Conservation (phyloP, 2,329 filamentous ascomycete genomes). For the Trichoderma cornu-damae region DNA sequence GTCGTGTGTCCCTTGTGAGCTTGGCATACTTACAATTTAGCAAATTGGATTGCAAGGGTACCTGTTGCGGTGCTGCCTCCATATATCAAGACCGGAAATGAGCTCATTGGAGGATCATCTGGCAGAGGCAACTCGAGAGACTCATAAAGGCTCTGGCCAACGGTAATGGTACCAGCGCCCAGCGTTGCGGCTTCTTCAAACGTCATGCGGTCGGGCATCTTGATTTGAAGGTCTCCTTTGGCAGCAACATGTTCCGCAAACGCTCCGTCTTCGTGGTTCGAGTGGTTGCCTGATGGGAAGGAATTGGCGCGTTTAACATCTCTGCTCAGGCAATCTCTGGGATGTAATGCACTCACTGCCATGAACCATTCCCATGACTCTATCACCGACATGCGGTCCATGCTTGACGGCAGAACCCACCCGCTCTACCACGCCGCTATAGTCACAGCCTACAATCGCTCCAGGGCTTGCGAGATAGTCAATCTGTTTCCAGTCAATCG, state of each 20-base stretch:
- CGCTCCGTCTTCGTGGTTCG: slow-evolving; percentile 39
- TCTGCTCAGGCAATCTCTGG: neutral
- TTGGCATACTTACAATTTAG: slow-evolving; percentile 27
- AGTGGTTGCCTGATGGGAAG: slow-evolving; percentile 6
- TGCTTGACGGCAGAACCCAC: slow-evolving; percentile 39
- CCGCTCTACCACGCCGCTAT: slow-evolving; percentile 43
- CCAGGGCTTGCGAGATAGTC: slow-evolving; percentile 21
- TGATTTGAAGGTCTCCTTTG: slow-evolving; percentile 39
- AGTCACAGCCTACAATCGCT: slow-evolving; percentile 40
- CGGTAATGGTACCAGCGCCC: slow-evolving; percentile 39
- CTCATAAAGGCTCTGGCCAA: slow-evolving; percentile 41
- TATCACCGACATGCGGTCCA: slow-evolving; percentile 45
- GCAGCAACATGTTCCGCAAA: slow-evolving; percentile 39
- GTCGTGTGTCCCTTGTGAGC: neutral
- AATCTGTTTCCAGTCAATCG: slow-evolving; percentile 34
- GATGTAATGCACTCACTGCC: slow-evolving; percentile 24
- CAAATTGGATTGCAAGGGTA: slow-evolving; percentile 46
- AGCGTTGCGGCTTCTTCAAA: slow-evolving; percentile 44
- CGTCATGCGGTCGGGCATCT: slow-evolving; percentile 41
- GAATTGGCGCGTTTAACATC: neutral
- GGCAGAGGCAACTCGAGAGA: slow-evolving; percentile 44
- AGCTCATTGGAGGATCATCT: slow-evolving; percentile 31
- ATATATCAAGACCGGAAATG: slow-evolving; percentile 40
- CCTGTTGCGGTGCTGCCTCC: slow-evolving; percentile 51
- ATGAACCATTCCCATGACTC: slow-evolving; percentile 39